Percentiles rank a stretch among this genome's conserved stretches.
phyloP scores from a whole-genome alignment of 1,139 yeast genomes.

The Maudiozyma humilis region DNA sequence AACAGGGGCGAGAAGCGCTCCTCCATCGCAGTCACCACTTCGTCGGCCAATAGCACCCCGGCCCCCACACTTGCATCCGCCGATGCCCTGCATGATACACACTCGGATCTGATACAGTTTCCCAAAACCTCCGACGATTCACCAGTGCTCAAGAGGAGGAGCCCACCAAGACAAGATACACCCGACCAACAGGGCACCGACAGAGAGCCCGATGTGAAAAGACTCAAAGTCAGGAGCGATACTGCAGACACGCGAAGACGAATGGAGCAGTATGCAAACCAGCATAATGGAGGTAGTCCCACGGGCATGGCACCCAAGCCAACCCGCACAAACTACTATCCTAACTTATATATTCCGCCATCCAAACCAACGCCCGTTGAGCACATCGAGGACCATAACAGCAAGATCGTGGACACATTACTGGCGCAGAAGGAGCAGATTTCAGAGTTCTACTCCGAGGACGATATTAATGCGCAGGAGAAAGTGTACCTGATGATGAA shows the following conservation, averaged over 20 bases:
- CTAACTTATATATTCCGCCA: conserved; percentile 9
- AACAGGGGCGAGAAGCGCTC: background rate
- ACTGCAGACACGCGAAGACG: background rate
- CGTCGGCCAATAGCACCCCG: background rate
- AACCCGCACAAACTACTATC: conserved; percentile 3
- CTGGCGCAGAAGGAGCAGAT: conserved; percentile 7
- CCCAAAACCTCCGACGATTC: background rate
- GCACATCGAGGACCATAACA: conserved; percentile 7
- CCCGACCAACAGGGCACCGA: no score
- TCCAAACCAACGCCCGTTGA: conserved; percentile 19
- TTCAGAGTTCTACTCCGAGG: conserved; percentile 15
- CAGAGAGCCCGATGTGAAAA: no score
- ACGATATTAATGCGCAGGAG: conserved; percentile 31
- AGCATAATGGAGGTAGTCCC: background rate
- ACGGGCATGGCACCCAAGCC: background rate
- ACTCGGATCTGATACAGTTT: conserved; percentile 3
- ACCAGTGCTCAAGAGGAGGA: background rate
- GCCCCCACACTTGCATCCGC: background rate
- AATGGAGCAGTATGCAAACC: background rate
- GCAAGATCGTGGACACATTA: conserved; percentile 8
- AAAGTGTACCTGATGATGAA: conserved; percentile 38
- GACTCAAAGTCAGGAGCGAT: background rate
- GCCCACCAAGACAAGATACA: background rate
- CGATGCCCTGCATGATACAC: background rate
- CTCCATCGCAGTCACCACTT: background rate